phyloP scores from a whole-genome alignment of 129 eudicot genomes.

The Heracleum sosnowskyi region DNA sequence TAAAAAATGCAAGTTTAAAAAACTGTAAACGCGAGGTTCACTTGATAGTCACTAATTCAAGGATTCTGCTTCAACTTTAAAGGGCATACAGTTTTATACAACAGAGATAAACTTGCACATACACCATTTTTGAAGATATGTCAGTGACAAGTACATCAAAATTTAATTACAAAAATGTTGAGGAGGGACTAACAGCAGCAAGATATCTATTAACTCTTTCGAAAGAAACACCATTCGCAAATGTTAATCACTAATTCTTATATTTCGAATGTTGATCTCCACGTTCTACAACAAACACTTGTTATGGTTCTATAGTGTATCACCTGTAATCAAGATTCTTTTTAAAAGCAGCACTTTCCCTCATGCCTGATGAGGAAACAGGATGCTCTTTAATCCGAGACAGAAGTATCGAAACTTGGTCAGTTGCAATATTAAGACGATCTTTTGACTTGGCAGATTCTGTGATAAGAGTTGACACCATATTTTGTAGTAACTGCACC shows the following conservation, averaged over 20 bases:
- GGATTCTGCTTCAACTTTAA: neutral
- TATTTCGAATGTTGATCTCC: neutral
- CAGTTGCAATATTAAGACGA: constrained; percentile 72
- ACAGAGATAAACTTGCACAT: neutral
- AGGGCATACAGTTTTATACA: neutral
- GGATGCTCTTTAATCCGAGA: constrained; percentile 76
- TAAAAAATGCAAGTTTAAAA: too few relatives aligned
- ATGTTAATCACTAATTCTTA: neutral
- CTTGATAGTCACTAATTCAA: too few relatives aligned
- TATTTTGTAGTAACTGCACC: constrained; percentile 69
- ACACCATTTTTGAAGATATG: neutral
- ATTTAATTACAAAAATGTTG: constrained; percentile 10
- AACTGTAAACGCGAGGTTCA: too few relatives aligned
- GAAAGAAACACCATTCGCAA: neutral
- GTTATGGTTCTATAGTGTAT: too few relatives aligned
- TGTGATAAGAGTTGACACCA: constrained; percentile 68
- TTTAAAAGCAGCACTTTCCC: constrained; percentile 30
- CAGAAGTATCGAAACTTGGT: constrained; percentile 69
- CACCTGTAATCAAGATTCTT: constrained; percentile 23
- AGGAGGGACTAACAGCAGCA: neutral
- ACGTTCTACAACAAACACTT: too few relatives aligned
- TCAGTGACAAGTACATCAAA: neutral
- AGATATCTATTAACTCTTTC: neutral
- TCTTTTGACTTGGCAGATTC: constrained; percentile 85
- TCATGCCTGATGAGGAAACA: constrained; percentile 40